Base-by-base conservation (phyloP, 192 early-diverging fungal species). In the Umbelopsis vinacea region DNA sequence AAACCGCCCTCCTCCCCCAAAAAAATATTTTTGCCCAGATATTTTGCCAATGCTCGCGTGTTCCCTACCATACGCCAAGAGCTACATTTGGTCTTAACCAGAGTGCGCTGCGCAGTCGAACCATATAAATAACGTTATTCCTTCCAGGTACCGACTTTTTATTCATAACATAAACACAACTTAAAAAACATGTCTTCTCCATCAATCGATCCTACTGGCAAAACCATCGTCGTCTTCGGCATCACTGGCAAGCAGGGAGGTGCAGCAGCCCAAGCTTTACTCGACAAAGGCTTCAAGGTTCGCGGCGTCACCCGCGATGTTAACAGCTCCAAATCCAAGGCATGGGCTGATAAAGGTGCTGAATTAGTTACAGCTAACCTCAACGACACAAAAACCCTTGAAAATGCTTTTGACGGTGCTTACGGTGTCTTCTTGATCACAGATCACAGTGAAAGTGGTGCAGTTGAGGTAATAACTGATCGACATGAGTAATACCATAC, bases 171-270 rank as follows among this genome's bases (percentile, higher is more conserved):
- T 26, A 63, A 63, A 50, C 15, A 50, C 48, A 50, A 6, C 7
- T n/a, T n/a, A 15, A 1, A 50, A n/a, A 50, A 63, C n/a, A 63
- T 63, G 57, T 63, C 57, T 37, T 26, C 22, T 26, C 23, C 53
- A 26, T 22, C 21, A 24, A 26, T 54, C 22, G 33, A 63, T 63
- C 33, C 69, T 53, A 43, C 46, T 22, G n/a, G 21, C 47, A 70
- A 54, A 11, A 70, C 6, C 35, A 63, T 70, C 38, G 70, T 45
- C 14, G 50, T 71, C 52, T 3, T 24, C 17, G 70, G 70, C 21
- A 55, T 71, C 15, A 71, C 46, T 24, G 70, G 70, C 17, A 54
- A 71, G 43, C 70, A 71, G 57, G 70, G 47, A 19, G 70, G 70
- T 26, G 52, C 70, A 12, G 38, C 43, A 3, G 70, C 70, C 35